These are phyloP conservation scores for Suhomyces anneliseae DNA, from an alignment of 1,139 yeast species.

Conservation along the genomic window DNA sequence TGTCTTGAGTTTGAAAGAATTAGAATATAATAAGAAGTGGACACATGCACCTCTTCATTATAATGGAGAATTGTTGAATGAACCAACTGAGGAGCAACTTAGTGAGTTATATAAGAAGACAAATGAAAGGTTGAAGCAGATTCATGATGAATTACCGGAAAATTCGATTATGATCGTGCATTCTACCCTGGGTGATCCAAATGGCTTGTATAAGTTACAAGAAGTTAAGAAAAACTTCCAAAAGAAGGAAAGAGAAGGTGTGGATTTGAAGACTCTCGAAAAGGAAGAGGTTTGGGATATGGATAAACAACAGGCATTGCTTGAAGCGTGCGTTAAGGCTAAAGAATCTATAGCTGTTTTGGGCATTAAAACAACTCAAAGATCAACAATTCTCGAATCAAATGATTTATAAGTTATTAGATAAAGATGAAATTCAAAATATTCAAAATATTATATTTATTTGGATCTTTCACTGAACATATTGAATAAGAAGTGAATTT, in stretches of 20 bases:
- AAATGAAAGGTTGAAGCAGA: conserved; percentile 43
- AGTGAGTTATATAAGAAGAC: conserved; percentile 19
- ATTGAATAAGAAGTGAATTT: too few relatives aligned
- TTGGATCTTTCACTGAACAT: too few relatives aligned
- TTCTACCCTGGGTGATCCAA: conserved; percentile 64
- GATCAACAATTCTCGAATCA: background rate
- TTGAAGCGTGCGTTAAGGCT: conserved; percentile 46
- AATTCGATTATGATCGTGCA: conserved; percentile 61
- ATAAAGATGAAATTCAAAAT: background rate
- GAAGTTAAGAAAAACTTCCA: conserved; percentile 37
- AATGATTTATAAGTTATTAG: background rate
- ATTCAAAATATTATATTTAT: background rate
- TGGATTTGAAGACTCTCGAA: conserved; percentile 39
- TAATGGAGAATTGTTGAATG: conserved; percentile 1
- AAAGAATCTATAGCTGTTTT: conserved; percentile 58
- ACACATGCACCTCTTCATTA: conserved; percentile 9
- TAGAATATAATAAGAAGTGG: conserved; percentile 48
- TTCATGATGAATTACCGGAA: conserved; percentile 56
- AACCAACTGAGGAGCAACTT: conserved; percentile 1
- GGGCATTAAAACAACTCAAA: conserved; percentile 7
- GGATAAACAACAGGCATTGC: conserved; percentile 43
- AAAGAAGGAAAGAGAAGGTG: conserved; percentile 36
- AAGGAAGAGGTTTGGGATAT: conserved; percentile 54
- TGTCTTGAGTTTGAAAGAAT: conserved; percentile 57
- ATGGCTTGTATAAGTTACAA: conserved; percentile 51